phyloP scores from a whole-genome alignment of 1,139 yeast species.

The Keqinozyma sinolaborantium region DNA sequence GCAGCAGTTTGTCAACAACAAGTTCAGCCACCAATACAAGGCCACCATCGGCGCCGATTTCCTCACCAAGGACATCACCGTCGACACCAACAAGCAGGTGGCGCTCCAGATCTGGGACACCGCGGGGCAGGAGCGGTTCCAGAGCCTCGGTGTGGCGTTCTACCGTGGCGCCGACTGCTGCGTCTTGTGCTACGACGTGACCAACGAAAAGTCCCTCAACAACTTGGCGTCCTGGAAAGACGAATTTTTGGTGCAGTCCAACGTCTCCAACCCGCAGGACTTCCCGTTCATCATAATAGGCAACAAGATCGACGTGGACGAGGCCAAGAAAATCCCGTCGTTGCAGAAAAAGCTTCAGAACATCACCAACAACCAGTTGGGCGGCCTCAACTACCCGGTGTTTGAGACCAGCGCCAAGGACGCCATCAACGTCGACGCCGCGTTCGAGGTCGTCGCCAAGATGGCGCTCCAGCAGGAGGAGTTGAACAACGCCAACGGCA shows the following conservation, averaged over 20 bases:
- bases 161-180: conserved; percentile 99
- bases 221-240: conserved; percentile 91
- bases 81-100: conserved; percentile 74
- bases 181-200: conserved; percentile 91
- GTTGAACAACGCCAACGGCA: conserved; percentile 80
- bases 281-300: conserved; percentile 96
- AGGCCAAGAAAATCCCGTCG: conserved; percentile 77
- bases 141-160: conserved; percentile 94
- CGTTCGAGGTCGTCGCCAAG: conserved; percentile 93
- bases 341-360: conserved; percentile 78
- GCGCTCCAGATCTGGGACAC: conserved; percentile 97
- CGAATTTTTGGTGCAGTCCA: conserved; percentile 90
- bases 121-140: conserved; percentile 98
- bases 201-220: conserved; percentile 89
- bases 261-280: conserved; percentile 87
- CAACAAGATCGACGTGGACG: conserved; percentile 93
- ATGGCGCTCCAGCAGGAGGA: conserved; percentile 92
- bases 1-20: conserved; percentile 94
- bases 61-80: conserved; percentile 80
- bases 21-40: conserved; percentile 92
- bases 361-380: conserved; percentile 75
- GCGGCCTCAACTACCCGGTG: conserved; percentile 76
- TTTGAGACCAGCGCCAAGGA: conserved; percentile 95
- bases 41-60: conserved; percentile 99
- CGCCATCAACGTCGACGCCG: conserved; percentile 89